These are phyloP conservation scores for Blastobotrys proliferans DNA, from an alignment of 1,139 yeast genomes.

Conservation along the genomic window DNA sequence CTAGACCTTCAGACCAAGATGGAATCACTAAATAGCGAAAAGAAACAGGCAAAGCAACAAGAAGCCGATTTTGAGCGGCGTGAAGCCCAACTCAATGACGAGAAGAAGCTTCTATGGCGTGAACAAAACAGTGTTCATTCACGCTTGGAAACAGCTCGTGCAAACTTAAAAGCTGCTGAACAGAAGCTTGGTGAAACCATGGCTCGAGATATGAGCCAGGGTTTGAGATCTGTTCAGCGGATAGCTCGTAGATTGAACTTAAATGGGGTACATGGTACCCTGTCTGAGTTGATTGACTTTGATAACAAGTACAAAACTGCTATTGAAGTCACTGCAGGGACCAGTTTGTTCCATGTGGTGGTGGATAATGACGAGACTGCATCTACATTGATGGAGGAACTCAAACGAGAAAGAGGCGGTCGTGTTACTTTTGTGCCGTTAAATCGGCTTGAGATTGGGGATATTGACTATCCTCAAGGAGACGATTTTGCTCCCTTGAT, in stretches of 20 bases:
- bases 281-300: slow-evolving; percentile 77
- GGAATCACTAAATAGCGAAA: slow-evolving; percentile 32
- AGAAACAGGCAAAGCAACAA: slow-evolving; percentile 22
- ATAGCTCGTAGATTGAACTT: slow-evolving; percentile 54
- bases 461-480: slow-evolving; percentile 48
- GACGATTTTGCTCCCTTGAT: slow-evolving; percentile 64
- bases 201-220: slow-evolving; percentile 56
- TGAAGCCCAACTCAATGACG: slow-evolving; percentile 48
- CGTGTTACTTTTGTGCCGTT: slow-evolving; percentile 89
- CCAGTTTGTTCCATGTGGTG: slow-evolving; percentile 77
- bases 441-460: slow-evolving; percentile 53
- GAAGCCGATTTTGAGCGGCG: slow-evolving; percentile 18
- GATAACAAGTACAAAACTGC: slow-evolving; percentile 82
- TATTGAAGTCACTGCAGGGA: slow-evolving; percentile 86
- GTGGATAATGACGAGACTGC: slow-evolving; percentile 90
- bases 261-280: slow-evolving; percentile 70
- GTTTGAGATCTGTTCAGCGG: slow-evolving; percentile 61
- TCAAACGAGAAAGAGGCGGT: slow-evolving; percentile 62
- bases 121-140: slow-evolving; percentile 43
- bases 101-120: slow-evolving; percentile 74
- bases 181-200: slow-evolving; percentile 57
- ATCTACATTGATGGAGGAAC: slow-evolving; percentile 67
- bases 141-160: slow-evolving; percentile 32
- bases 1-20: slow-evolving; percentile 31
- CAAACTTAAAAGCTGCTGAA: slow-evolving; percentile 47